Evolutionary conservation across 208 protist species (phyloP).

Genomic region (Leishmania aethiopica): DNA sequence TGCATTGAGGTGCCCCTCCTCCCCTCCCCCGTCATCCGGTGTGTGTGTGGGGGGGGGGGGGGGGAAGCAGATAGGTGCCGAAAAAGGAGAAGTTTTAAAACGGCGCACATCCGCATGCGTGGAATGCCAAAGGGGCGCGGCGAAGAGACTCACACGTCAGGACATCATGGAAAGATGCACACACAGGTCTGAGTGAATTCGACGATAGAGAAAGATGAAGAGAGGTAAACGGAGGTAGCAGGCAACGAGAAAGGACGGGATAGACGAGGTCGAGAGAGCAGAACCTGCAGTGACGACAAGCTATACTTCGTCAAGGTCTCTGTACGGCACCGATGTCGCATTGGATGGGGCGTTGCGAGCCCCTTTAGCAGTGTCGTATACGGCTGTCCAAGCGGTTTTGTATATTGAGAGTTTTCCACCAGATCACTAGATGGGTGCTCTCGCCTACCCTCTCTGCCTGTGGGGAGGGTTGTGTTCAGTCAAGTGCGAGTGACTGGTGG

Average conservation of each 20-base stretch:
- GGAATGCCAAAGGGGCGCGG: background rate
- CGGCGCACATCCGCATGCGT: background rate
- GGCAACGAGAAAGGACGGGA: background rate
- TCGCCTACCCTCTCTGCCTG: background rate
- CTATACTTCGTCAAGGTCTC: background rate
- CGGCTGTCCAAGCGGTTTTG: background rate
- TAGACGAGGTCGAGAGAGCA: background rate
- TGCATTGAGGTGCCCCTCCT: background rate
- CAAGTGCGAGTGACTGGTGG: background rate
- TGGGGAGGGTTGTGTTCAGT: background rate
- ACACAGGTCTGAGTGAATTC: background rate
- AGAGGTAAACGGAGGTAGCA: background rate
- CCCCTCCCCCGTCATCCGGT: background rate
- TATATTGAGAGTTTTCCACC: background rate
- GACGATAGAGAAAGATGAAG: background rate
- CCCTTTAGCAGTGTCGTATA: background rate
- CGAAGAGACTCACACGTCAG: background rate
- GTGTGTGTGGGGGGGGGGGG: background rate
- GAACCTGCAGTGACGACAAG: background rate
- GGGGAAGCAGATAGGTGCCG: background rate
- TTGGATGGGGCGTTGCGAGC: background rate
- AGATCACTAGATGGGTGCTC: background rate
- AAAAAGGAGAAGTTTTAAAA: background rate
- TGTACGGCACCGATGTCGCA: background rate
- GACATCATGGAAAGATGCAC: background rate